Evolutionary conservation across 2,329 filamentous ascomycete genomes (phyloP).

Genomic region (Penicillium sp.): DNA sequence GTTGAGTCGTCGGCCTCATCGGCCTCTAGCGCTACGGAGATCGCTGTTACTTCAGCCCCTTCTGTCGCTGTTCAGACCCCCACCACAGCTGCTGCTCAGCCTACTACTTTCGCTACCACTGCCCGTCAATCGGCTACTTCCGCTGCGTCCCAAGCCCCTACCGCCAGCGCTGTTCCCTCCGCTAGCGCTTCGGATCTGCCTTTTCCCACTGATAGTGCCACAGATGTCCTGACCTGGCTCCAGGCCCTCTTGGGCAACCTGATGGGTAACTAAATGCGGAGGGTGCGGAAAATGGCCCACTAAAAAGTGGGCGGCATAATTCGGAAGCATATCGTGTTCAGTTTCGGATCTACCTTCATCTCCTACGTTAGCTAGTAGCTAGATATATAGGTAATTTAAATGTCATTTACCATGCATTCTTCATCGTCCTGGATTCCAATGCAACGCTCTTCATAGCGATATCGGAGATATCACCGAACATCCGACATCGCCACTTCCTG

Average conservation of each 20-base stretch:
- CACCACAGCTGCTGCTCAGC: conserved; percentile 1
- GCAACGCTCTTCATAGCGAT: not conserved
- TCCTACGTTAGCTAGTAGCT: not conserved
- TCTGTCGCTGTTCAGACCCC: conserved; percentile 1
- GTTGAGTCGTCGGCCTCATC: not conserved
- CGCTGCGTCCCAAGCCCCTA: not conserved
- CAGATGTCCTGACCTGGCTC: conserved; percentile 10
- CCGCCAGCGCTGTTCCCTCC: not conserved
- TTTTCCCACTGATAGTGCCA: conserved; percentile 14
- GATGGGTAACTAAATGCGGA: conserved; percentile 9
- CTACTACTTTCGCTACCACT: conserved; percentile 15
- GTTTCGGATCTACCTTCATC: not conserved
- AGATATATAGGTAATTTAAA: conserved; percentile 2
- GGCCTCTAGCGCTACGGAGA: not conserved
- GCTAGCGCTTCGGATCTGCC: not conserved
- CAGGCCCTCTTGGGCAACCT: conserved; percentile 15
- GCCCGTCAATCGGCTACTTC: conserved; percentile 9
- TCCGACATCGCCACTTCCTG: conserved; percentile 4
- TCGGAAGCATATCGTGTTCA: not conserved
- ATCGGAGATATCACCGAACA: not conserved
- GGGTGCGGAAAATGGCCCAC: not conserved
- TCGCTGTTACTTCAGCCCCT: not conserved
- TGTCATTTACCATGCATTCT: not conserved
- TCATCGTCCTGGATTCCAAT: not conserved
- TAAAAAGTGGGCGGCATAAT: not conserved